Base-by-base conservation (phyloP, 2,329 filamentous ascomycete species). In the Hymenoscyphus repandus region DNA sequence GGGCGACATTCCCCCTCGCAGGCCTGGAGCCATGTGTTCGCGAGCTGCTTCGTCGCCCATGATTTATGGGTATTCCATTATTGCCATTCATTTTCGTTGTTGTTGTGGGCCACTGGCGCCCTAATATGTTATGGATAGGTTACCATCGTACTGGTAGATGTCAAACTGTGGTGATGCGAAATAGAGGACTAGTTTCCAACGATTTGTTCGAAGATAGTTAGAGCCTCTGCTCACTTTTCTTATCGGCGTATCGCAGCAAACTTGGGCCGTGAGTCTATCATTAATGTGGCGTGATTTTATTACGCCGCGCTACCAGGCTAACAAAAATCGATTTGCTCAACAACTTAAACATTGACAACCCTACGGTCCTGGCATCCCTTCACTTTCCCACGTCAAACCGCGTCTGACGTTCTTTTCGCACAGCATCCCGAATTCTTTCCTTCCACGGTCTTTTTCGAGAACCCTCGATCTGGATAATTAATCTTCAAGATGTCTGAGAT, bases 401-500 rank as follows among this genome's bases (percentile, higher is more conserved):
- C 31, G 22, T 31, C 11, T 18, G 37, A 34, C 36, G 34, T 48
- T 47, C 27, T 32, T 50, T 54, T 32, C 34, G 18, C n/a, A 40
- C 20, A 43, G 9, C 12, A 41, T 27, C n/a, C 20, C 36, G 31
- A 49, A 27, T 31, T 39, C 31, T 9, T 38, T 42, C 30, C 22
- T 38, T 41, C 39, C 36, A 36, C 17, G 17, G 15, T 33, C 37
- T 20, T 30, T 44, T 37, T 43, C 39, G 33, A 45, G 32, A 18
- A 31, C n/a, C 13, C 32, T 32, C 36, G 34, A 20, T 37, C 39
- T 44, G 30, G 37, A 44, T 47, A 30, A 39, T 27, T 32, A 43
- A 49, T 49, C 46, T 42, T 52, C 56, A 65, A 63, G 45, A 85
- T 85, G 82, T 83, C 82, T 68, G 82, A 85, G 67, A 64, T 64